Base-by-base conservation (phyloP, 1,284 basidiomycete species). In the Somion occarium region DNA sequence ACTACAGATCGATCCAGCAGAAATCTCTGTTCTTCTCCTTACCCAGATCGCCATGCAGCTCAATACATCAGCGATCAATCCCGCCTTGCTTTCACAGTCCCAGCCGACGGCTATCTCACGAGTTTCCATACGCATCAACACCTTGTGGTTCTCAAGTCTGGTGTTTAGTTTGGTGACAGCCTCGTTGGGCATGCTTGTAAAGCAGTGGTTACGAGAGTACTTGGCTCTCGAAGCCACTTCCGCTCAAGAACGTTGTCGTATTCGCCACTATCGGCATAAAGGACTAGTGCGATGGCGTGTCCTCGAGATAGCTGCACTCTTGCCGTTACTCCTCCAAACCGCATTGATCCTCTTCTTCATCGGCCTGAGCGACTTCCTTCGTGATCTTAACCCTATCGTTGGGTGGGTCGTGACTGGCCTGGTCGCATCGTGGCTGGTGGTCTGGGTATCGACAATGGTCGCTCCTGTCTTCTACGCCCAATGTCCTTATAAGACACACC, bases 321-420 rank as follows among this genome's bases (percentile, higher is more conserved):
- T 69, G 2, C 65, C 66, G 0, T 44, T 64, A 4, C 53, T 69
- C 7, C 55, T 69, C 15, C 62, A 69, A 43, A 39, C 58, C 15
- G 58, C 67, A 0, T 53, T 68, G 4, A 49, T 60, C 4, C 56
- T 67, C 3, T 69, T 69, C 55, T 60, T 68, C 19, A 54, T 53
- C 2, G 69, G 69, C 1, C 25, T 56, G 9, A 25, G 44, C 49
- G 25, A 50, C 12, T 46, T 55, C 9, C 44, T 53, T 11, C 49
- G 51, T 48, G 49, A 48, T 12, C 37, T 55, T 18, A 23, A 55
- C 41, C 19, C 44, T 23, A 42, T 47, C 26, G 54, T 53, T n/a
- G 51, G 46, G 3, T 27, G 44, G n/a, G 45, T 53, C 27, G 38
- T 53, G 3, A 55, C 51, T n/a, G 38, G 22, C 5, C 15, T 41